These are phyloP conservation scores for Termitomyces titanicus DNA, from an alignment of 768 basidiomycete species.

Conservation along the genomic window DNA sequence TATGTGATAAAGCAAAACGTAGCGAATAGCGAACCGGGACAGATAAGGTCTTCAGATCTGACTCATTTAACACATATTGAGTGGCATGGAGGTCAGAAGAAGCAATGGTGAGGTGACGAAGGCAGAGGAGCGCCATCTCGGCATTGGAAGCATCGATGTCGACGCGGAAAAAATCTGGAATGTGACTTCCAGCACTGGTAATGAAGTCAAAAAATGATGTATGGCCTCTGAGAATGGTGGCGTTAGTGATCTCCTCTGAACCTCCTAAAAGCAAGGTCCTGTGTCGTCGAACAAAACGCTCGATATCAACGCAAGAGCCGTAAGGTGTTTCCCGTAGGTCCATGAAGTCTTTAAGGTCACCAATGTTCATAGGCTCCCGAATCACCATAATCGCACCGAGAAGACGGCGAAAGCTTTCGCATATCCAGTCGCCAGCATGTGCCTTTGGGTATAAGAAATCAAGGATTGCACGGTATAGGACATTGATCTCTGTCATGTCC, in stretches of 20 bases:
- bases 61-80: neutral
- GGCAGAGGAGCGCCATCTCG: neutral
- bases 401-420: neutral
- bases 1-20: neutral
- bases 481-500: constrained; percentile 6
- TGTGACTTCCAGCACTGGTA: neutral
- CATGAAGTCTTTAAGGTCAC: neutral
- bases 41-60: neutral
- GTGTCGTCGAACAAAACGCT: neutral
- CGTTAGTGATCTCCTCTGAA: neutral
- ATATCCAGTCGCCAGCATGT: neutral
- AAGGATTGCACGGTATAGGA: neutral
- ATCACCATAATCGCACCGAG: neutral
- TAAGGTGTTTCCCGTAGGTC: neutral
- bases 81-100: neutral
- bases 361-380: too few species aligned
- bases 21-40: neutral
- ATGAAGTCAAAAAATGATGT: neutral
- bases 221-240: too few species aligned
- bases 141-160: neutral
- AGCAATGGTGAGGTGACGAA: neutral
- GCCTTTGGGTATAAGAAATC: neutral
- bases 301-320: neutral
- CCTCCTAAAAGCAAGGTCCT: neutral
- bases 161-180: neutral